Conservation (phyloP, 495 filamentous ascomycete genomes). For the Daldinia caldariorum region DNA sequence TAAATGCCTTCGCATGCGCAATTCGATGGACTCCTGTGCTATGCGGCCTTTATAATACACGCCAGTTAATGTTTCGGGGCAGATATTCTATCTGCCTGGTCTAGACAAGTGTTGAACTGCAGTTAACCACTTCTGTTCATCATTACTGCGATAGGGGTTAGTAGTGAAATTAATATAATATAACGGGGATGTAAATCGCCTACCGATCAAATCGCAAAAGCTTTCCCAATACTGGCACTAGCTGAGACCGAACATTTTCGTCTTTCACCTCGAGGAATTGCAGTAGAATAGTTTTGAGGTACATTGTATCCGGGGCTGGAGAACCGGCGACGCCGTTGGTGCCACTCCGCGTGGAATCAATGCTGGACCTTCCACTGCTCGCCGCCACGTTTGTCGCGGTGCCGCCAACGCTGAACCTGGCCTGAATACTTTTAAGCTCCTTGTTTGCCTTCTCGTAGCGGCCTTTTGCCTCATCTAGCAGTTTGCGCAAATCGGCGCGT, state of each 20-base stretch:
- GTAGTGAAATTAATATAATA: not conserved
- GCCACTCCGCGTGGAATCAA: slow-evolving; percentile 68
- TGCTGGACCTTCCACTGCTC: slow-evolving; percentile 54
- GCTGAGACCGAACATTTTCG: slow-evolving; percentile 86
- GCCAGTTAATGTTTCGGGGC: not conserved
- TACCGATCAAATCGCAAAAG: slow-evolving; percentile 91
- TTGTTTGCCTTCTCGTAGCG: slow-evolving; percentile 83
- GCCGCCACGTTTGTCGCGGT: slow-evolving; percentile 36
- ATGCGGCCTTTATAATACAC: slow-evolving; percentile 41
- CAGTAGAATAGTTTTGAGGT: slow-evolving; percentile 93
- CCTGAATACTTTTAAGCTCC: slow-evolving; percentile 60
- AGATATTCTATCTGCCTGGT: slow-evolving; percentile 26
- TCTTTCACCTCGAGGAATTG: slow-evolving; percentile 96
- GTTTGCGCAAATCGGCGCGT: slow-evolving; percentile 75
- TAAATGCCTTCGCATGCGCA: slow-evolving; percentile 13
- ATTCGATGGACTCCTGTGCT: slow-evolving; percentile 35
- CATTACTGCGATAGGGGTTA: slow-evolving; percentile 36
- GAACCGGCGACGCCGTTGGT: slow-evolving; percentile 51
- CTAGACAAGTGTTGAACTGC: slow-evolving; percentile 41
- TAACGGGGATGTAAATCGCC: slow-evolving; percentile 46
- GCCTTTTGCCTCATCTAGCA: slow-evolving; percentile 78
- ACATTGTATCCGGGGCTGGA: slow-evolving; percentile 75
- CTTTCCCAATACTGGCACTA: slow-evolving; percentile 91
- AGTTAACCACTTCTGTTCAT: slow-evolving; percentile 43
- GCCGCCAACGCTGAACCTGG: slow-evolving; percentile 46